These are phyloP conservation scores for Mollisiaceae sp. DNA, from an alignment of 2,329 filamentous ascomycete species.

Conservation along the genomic window DNA sequence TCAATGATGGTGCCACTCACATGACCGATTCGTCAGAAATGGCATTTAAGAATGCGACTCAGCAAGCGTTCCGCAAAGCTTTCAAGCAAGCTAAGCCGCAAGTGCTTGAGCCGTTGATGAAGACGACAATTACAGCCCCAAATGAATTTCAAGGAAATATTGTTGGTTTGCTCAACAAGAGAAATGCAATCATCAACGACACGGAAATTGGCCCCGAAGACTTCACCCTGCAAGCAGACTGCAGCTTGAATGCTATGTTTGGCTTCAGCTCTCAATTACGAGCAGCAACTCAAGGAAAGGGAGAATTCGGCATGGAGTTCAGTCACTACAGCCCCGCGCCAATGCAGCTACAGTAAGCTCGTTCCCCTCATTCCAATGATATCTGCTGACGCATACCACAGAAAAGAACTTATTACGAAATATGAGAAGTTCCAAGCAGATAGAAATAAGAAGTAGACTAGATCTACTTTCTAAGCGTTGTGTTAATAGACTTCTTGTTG, in stretches of 20 bases:
- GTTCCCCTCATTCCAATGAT: background rate
- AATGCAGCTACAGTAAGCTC: slow-evolving; percentile 81
- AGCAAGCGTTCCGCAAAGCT: slow-evolving; percentile 95
- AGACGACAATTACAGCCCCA: slow-evolving; percentile 93
- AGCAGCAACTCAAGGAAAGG: slow-evolving; percentile 96
- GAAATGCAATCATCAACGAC: slow-evolving; percentile 91
- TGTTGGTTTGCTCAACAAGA: slow-evolving; percentile 94
- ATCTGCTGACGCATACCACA: slow-evolving; percentile 34
- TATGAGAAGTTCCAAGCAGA: slow-evolving; percentile 70
- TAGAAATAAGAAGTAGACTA: slow-evolving; percentile 44
- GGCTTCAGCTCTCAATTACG: slow-evolving; percentile 91
- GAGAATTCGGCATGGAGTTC: slow-evolving; percentile 99
- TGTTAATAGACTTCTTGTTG: slow-evolving; percentile 21
- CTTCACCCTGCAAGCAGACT: slow-evolving; percentile 90
- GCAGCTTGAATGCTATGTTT: slow-evolving; percentile 96
- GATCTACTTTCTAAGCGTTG: slow-evolving; percentile 12
- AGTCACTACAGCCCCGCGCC: slow-evolving; percentile 91
- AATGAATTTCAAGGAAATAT: slow-evolving; percentile 98
- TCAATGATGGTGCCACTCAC: slow-evolving; percentile 96
- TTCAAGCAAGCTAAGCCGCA: slow-evolving; percentile 82
- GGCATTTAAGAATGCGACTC: slow-evolving; percentile 91
- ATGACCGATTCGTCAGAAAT: slow-evolving; percentile 98
- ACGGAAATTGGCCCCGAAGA: slow-evolving; percentile 94
- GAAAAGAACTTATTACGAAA: slow-evolving; percentile 70
- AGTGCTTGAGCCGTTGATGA: slow-evolving; percentile 96